Base-by-base conservation (phyloP, 306 rosid species). In the Acacia acuminata region DNA sequence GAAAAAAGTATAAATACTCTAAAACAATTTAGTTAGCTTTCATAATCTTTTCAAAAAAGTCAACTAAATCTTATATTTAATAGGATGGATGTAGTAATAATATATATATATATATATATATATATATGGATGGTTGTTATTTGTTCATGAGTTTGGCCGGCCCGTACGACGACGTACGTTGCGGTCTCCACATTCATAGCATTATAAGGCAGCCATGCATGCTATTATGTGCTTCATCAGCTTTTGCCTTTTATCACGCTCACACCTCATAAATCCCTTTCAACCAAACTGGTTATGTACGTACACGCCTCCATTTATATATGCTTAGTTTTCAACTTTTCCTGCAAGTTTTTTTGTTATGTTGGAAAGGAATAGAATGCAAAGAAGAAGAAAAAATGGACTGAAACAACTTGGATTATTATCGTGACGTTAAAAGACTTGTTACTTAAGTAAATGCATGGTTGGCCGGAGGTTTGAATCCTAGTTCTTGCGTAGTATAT, bases 121-220 rank as follows among this genome's bases (percentile, higher is more conserved):
- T 36, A 1, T 36, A 7, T 36, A 8, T 36, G 8, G 5, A 1
- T 27, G 40, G 36, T 36, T 36, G 40, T 5, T 38, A 38, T 38
- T 38, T 38, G 42, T 48, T 50, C 55, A 27, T 48, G 66, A 55
- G 27, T 47, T 71, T 71, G 1, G 65, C 65, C 72, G 65, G 25
- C 45, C 42, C 36, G 27, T 36, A 3, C 45, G 10, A 7, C 0
- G 8, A 51, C 11, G 10, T 53, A 53, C 3, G 58, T 30, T 36
- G 19, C 45, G 38, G 74, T 76, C 56, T 73, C 69, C 72, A 51
- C 76, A 82, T 78, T 82, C 78, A 78, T 75, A 63, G 48, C 83
- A 74, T 56, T 75, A 38, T 71, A 69, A 75, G 82, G 58, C 67
- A 24, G 80, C 17, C 15, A 82, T 51, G 58, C 58, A 16, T 79